These are phyloP conservation scores for Hippophae gyantsensis DNA, from an alignment of 306 rosid species.

Conservation along the genomic window DNA sequence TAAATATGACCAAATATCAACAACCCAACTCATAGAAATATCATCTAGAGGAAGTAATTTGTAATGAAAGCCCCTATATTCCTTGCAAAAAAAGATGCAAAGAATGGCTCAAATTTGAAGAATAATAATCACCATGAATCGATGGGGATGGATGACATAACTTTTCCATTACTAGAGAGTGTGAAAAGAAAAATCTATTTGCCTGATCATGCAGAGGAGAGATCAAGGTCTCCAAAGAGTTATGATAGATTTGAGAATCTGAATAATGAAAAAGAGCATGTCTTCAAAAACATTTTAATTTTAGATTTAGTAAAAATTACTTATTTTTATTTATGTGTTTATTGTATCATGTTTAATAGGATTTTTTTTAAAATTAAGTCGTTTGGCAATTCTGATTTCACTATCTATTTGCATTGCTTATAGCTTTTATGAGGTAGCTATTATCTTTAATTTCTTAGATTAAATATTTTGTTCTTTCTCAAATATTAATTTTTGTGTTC, in stretches of 20 bases:
- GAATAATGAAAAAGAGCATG: no score
- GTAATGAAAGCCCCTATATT: conserved; percentile 25
- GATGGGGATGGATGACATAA: conserved; percentile 24
- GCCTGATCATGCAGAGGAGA: conserved; percentile 38
- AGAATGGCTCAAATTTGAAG: conserved; percentile 26
- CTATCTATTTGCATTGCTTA: no score
- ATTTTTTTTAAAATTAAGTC: no score
- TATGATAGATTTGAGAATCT: conserved; percentile 18
- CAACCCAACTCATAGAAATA: conserved; percentile 15
- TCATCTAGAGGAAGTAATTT: conserved; percentile 31
- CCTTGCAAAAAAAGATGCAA: conserved; percentile 25
- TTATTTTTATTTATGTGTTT: no score
- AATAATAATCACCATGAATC: conserved; percentile 16
- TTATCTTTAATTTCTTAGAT: no score
- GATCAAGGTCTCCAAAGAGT: conserved; percentile 29
- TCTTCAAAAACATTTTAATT: no score
- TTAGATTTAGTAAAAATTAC: no score
- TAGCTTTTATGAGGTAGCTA: no score
- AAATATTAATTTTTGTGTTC: no score
- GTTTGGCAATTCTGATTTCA: no score
- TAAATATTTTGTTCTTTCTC: no score
- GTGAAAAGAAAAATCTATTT: conserved; percentile 22
- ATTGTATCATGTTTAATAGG: neutral
- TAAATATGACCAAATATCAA: conserved; percentile 31
- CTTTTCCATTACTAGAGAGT: conserved; percentile 14